These are phyloP conservation scores for Parascedosporium putredinis DNA, from an alignment of 2,329 filamentous ascomycete genomes.

Conservation along the genomic window DNA sequence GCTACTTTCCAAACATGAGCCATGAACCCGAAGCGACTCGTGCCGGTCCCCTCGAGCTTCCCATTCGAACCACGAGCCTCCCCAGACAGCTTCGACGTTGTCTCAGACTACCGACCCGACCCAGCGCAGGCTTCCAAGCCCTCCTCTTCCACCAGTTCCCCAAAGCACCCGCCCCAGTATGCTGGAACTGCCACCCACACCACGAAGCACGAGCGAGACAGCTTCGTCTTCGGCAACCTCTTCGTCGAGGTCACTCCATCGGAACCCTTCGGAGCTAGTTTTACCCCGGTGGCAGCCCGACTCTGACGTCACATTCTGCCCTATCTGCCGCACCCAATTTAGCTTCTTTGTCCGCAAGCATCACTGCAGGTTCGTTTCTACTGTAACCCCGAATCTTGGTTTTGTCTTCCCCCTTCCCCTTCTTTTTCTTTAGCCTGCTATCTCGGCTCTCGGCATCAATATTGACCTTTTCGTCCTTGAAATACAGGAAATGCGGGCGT, in stretches of 20 bases:
- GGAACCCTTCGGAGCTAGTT: conserved; percentile 31
- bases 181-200: neutral
- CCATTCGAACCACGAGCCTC: conserved; percentile 4
- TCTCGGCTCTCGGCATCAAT: too few species aligned
- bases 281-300: conserved; percentile 85
- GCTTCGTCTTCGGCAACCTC: neutral
- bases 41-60: neutral
- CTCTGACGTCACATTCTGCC: conserved; percentile 68
- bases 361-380: conserved; percentile 63
- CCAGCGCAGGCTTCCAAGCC: neutral
- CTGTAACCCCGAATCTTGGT: neutral
- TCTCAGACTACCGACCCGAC: neutral
- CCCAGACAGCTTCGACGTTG: neutral
- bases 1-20: neutral
- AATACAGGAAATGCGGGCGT: conserved; percentile 81
- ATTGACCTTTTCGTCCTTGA: too few species aligned
- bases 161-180: neutral
- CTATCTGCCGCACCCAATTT: conserved; percentile 73
- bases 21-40: neutral
- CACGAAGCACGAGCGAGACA: neutral
- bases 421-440: too few species aligned
- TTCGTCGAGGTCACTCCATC: neutral
- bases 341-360: conserved; percentile 82
- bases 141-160: neutral
- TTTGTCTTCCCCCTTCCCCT: too few species aligned